Evolutionary conservation across 2,329 filamentous ascomycete species (phyloP).

Genomic region (Fusarium neocosmosporiellum): DNA sequence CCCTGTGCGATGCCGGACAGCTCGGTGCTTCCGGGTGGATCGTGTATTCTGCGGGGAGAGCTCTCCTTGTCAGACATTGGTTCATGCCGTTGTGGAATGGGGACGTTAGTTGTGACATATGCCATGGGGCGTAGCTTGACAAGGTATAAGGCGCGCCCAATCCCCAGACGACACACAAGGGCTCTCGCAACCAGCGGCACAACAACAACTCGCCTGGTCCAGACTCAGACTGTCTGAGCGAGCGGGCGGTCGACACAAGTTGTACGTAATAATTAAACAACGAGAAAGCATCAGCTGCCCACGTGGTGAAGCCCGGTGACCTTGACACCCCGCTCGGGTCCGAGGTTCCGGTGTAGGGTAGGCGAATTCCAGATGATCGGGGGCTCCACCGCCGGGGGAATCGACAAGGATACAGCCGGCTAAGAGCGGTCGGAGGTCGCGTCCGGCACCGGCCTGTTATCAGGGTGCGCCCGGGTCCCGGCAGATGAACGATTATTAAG

Average conservation of each 20-base stretch:
- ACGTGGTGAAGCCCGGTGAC: constrained; percentile 15
- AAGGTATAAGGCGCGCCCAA: constrained; percentile 27
- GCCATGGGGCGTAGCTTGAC: constrained; percentile 28
- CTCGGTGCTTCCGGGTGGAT: neutral
- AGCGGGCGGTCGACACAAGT: neutral
- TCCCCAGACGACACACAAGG: neutral
- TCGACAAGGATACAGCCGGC: constrained; percentile 39
- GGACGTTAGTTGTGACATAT: constrained; percentile 1
- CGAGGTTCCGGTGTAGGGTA: constrained; percentile 35
- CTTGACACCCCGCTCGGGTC: constrained; percentile 24
- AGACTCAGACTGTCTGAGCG: neutral
- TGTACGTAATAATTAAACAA: constrained; percentile 28
- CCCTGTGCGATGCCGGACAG: constrained; percentile 2
- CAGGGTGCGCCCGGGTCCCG: constrained; percentile 29
- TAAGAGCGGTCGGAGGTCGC: constrained; percentile 37
- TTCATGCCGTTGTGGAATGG: neutral
- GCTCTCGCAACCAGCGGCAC: neutral
- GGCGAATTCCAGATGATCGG: neutral
- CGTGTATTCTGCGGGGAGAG: neutral
- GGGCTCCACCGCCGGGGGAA: neutral
- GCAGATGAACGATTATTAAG: constrained; percentile 27
- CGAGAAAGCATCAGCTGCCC: constrained; percentile 4
- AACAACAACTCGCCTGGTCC: neutral
- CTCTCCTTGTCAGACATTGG: neutral
- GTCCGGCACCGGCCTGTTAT: constrained; percentile 43